Percentiles rank a stretch among this genome's conserved stretches.
phyloP scores from a whole-genome alignment of 371 early-diverging fungal genomes.

The Rhizopus sp. region DNA sequence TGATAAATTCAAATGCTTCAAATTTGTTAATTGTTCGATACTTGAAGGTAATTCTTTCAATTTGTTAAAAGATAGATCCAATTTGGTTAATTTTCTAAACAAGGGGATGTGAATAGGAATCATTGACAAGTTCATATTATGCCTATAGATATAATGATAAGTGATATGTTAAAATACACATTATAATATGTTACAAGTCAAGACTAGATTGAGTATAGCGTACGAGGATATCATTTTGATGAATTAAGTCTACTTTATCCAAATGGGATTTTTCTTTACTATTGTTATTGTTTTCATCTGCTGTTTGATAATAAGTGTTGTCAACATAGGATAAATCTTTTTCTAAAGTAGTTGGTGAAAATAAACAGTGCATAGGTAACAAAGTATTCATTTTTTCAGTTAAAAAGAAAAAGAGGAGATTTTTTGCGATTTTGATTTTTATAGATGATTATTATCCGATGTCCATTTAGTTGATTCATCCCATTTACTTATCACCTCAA shows the following conservation, averaged over 20 bases:
- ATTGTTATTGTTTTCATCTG: not conserved
- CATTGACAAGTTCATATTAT: conserved; percentile 26
- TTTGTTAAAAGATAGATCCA: conserved; percentile 51
- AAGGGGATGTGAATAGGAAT: conserved; percentile 35
- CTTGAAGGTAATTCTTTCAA: conserved; percentile 33
- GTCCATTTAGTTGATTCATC: conserved; percentile 23
- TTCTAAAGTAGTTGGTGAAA: conserved; percentile 37
- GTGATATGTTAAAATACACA: not conserved
- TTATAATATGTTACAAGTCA: conserved; percentile 2
- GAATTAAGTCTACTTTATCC: not conserved
- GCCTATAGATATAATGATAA: conserved; percentile 21
- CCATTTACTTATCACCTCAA: conserved; percentile 43
- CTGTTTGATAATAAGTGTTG: conserved; percentile 37
- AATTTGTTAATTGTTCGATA: conserved; percentile 32
- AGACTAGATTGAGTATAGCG: not conserved
- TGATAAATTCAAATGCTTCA: conserved; percentile 40
- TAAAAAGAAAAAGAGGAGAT: too few species aligned
- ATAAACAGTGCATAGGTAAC: conserved; percentile 33
- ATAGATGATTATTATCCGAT: too few species aligned
- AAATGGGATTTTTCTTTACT: not conserved
- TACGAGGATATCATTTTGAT: not conserved
- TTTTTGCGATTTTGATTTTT: too few species aligned
- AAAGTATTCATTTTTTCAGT: too few species aligned
- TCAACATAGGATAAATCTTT: conserved; percentile 44
- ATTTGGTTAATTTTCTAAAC: conserved; percentile 30